These are phyloP conservation scores for Lasiosphaeriaceae sp. DNA, from an alignment of 495 filamentous ascomycete genomes.

Conservation along the genomic window DNA sequence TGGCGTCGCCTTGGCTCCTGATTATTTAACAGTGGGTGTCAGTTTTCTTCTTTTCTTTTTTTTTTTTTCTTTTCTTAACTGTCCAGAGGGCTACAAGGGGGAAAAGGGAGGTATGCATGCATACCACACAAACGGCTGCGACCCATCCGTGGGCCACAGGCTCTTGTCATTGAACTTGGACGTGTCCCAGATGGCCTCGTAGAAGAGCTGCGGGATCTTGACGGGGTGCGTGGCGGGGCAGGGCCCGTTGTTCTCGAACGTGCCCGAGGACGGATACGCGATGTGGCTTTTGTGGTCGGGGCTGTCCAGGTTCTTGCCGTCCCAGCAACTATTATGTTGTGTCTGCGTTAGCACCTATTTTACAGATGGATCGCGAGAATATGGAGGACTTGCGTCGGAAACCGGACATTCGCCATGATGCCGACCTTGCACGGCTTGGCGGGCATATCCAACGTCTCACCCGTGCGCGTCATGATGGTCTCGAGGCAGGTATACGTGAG, in stretches of 20 bases:
- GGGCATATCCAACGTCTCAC: constrained; percentile 32
- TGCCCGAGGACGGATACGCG: constrained; percentile 29
- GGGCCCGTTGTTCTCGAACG: constrained; percentile 27
- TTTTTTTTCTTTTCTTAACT: too few relatives aligned
- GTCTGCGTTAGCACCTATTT: neutral
- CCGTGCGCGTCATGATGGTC: constrained; percentile 27
- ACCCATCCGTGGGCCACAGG: constrained; percentile 39
- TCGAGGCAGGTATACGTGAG: constrained; percentile 40
- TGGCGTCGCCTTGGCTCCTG: constrained; percentile 32
- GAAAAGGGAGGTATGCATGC: too few relatives aligned
- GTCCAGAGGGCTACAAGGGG: too few relatives aligned
- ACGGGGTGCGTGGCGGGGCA: constrained; percentile 30
- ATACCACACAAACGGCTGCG: constrained; percentile 41
- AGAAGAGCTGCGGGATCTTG: constrained; percentile 33
- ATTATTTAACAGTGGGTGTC: neutral
- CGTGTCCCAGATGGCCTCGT: constrained; percentile 42
- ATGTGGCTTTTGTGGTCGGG: constrained; percentile 36
- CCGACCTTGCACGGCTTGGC: constrained; percentile 31
- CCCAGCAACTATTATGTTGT: constrained; percentile 16
- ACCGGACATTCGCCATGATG: constrained; percentile 40
- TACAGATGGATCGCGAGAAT: neutral
- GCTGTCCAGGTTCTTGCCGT: constrained; percentile 23
- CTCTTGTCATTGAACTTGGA: constrained; percentile 33
- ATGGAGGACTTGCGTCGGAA: constrained; percentile 24
- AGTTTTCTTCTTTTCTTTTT: too few relatives aligned